Evolutionary conservation across 75 land plant species (phyloP).

Genomic region (Ceratopteris richardii): DNA sequence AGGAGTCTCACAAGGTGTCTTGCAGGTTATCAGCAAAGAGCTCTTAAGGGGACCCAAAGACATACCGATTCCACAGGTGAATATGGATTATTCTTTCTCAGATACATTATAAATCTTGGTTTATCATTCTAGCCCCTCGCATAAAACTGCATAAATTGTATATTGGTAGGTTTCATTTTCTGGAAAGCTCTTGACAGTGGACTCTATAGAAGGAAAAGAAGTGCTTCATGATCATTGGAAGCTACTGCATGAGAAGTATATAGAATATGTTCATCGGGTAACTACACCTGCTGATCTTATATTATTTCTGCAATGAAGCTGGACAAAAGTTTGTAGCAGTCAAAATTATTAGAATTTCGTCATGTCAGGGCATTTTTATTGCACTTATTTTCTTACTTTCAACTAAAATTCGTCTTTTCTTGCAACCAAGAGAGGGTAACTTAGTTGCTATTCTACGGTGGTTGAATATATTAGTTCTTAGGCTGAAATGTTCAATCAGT

Average conservation of each 20-base stretch:
- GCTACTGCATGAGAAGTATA: constrained; percentile 88
- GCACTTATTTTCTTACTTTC: background rate
- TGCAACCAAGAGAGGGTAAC: too few species aligned
- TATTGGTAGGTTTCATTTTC: constrained; percentile 41
- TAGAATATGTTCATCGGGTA: constrained; percentile 97
- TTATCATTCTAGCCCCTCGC: too few species aligned
- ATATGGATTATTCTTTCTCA: background rate
- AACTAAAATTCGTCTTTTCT: too few species aligned
- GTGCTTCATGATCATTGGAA: constrained; percentile 86
- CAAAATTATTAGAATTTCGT: too few species aligned
- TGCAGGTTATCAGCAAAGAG: constrained; percentile 65
- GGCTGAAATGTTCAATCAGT: too few species aligned
- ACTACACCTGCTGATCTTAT: background rate
- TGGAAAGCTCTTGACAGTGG: constrained; percentile 53
- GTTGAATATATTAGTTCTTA: too few species aligned
- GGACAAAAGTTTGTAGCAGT: too few species aligned
- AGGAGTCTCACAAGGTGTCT: constrained; percentile 20
- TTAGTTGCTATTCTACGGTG: too few species aligned
- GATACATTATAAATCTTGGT: background rate
- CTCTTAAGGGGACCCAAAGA: constrained; percentile 75
- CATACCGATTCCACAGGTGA: constrained; percentile 47
- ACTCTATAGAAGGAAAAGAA: constrained; percentile 87
- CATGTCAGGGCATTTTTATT: too few species aligned
- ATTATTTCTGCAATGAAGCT: too few species aligned
- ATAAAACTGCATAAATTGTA: too few species aligned